These are phyloP conservation scores for Cryptosporidium viatorum DNA, from an alignment of 169 alveolate genomes.

Conservation along the genomic window DNA sequence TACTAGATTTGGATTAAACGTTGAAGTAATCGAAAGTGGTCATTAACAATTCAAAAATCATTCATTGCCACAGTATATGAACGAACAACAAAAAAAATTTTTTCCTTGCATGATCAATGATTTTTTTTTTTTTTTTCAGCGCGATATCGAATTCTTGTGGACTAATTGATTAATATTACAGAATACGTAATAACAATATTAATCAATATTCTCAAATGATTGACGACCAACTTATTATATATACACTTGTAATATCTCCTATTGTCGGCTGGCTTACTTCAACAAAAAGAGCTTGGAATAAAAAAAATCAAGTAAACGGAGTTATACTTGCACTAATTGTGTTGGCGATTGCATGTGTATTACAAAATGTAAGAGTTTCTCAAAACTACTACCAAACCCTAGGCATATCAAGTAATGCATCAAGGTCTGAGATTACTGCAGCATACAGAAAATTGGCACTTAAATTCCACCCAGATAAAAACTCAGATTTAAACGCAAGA, in stretches of 20 bases:
- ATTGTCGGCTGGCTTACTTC: constrained; percentile 67
- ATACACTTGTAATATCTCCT: constrained; percentile 50
- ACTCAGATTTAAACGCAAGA: constrained; percentile 82
- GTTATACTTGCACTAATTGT: constrained; percentile 41
- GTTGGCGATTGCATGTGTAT: constrained; percentile 39
- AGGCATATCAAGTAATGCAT: constrained; percentile 84
- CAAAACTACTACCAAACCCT: constrained; percentile 84
- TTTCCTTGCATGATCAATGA: no score
- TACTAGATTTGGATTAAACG: neutral
- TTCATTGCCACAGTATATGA: neutral
- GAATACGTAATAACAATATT: neutral
- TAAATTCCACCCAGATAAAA: constrained; percentile 94
- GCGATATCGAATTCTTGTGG: neutral
- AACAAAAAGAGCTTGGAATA: constrained; percentile 68
- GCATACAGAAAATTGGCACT: constrained; percentile 92
- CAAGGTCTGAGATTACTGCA: constrained; percentile 88
- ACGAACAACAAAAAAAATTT: no score
- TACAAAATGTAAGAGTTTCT: constrained; percentile 56
- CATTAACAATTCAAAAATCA: neutral
- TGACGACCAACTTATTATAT: constrained; percentile 62
- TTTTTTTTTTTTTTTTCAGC: neutral
- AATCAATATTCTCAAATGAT: constrained; percentile 21
- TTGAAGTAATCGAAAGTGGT: no score
- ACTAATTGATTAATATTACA: neutral
- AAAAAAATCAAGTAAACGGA: constrained; percentile 45